These are phyloP conservation scores for Penicillium sp. DNA, from an alignment of 2,329 filamentous ascomycete genomes.

Conservation along the genomic window DNA sequence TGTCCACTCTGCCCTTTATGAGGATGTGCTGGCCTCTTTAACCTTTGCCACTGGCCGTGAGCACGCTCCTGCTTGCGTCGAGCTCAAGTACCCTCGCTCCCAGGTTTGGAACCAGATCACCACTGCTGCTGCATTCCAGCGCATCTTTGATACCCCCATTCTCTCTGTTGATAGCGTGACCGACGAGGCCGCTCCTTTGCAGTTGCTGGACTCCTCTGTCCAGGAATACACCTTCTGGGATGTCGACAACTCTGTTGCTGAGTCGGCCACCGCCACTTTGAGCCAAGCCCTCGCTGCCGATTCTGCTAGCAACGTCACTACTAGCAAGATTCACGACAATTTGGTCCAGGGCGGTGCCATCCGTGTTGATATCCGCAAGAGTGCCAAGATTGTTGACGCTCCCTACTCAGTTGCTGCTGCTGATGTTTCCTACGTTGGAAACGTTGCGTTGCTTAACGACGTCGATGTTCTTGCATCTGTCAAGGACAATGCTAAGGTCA, in stretches of 20 bases:
- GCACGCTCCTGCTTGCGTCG: conserved; percentile 65
- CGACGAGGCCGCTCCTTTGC: conserved; percentile 46
- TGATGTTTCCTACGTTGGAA: conserved; percentile 75
- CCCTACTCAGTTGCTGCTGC: conserved; percentile 79
- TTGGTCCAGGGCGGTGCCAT: conserved; percentile 71
- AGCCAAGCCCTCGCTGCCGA: conserved; percentile 62
- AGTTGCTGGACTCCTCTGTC: conserved; percentile 56
- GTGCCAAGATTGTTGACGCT: conserved; percentile 78
- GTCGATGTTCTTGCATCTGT: conserved; percentile 72
- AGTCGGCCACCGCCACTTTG: conserved; percentile 62
- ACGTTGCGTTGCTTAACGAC: conserved; percentile 76
- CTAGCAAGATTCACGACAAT: conserved; percentile 62
- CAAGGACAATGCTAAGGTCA: conserved; percentile 68
- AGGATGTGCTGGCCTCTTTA: conserved; percentile 84
- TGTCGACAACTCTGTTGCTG: conserved; percentile 69
- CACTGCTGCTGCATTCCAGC: conserved; percentile 47
- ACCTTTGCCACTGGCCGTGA: conserved; percentile 72
- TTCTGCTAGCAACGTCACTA: conserved; percentile 61
- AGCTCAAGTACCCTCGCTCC: conserved; percentile 86
- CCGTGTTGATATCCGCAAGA: conserved; percentile 81
- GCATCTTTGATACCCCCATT: conserved; percentile 44
- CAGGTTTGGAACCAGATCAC: conserved; percentile 60
- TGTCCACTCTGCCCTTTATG: conserved; percentile 81
- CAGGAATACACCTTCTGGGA: conserved; percentile 96
- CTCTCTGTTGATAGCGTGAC: conserved; percentile 26